Evolutionary conservation across 495 filamentous ascomycete genomes (phyloP).

Genomic region (Parachaetomium inaequale): DNA sequence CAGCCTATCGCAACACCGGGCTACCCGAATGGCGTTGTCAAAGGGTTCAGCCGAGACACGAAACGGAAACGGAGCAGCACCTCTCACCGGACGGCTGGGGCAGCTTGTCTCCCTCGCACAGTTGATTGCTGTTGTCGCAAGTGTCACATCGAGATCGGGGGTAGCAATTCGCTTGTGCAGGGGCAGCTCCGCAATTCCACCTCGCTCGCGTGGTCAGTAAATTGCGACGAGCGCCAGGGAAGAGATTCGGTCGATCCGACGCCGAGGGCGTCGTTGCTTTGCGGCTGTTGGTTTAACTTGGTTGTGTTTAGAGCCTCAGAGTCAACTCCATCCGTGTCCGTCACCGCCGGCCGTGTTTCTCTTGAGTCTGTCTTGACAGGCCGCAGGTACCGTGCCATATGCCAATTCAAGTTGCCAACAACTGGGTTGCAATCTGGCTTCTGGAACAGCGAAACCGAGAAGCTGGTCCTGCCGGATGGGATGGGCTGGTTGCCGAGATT

Average conservation of each 20-base stretch:
- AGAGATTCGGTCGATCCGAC: not conserved
- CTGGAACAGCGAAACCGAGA: slow-evolving; percentile 11
- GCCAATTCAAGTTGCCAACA: not conserved
- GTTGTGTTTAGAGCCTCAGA: too few relatives aligned
- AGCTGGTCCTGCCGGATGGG: not conserved
- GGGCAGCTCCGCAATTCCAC: slow-evolving; percentile 3
- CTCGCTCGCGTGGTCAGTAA: slow-evolving; percentile 16
- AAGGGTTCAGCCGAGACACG: not conserved
- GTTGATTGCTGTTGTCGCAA: not conserved
- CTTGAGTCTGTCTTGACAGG: too few relatives aligned
- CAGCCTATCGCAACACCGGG: slow-evolving; percentile 4
- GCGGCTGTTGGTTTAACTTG: not conserved
- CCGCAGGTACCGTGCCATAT: not conserved
- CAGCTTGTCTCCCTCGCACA: not conserved
- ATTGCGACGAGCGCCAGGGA: slow-evolving; percentile 7
- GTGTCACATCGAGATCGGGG: not conserved
- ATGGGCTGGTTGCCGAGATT: slow-evolving; percentile 8
- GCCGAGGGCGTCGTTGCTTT: not conserved
- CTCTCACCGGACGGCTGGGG: not conserved
- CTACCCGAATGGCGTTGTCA: not conserved
- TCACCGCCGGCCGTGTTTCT: too few relatives aligned
- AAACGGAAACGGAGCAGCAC: not conserved
- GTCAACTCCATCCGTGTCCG: too few relatives aligned
- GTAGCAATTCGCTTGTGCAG: slow-evolving; percentile 2
- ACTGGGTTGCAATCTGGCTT: slow-evolving; percentile 7